Evolutionary conservation across 352 stramenopile species (phyloP).

Genomic region (Globisporangium okanoganense): DNA sequence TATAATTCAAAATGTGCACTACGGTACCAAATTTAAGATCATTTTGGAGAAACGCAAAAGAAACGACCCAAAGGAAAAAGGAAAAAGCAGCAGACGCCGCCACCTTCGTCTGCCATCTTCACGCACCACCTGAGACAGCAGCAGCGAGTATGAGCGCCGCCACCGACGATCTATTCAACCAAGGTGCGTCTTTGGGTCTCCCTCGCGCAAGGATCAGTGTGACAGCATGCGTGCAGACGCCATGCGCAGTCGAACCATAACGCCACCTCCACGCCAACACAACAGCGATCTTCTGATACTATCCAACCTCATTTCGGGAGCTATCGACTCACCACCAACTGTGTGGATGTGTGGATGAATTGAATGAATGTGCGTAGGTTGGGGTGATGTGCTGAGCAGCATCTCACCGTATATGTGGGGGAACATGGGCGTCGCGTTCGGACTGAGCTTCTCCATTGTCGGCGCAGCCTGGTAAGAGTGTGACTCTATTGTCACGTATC

Average conservation of each 20-base stretch:
- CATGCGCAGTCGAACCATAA: not conserved
- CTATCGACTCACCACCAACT: not conserved
- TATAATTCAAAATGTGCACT: not conserved
- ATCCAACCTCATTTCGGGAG: not conserved
- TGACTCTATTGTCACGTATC: not conserved
- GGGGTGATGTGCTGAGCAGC: constrained; percentile 95
- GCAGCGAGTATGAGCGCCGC: constrained; percentile 59
- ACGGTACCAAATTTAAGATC: constrained; percentile 16
- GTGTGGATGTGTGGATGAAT: not conserved
- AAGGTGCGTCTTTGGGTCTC: constrained; percentile 35
- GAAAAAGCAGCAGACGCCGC: not conserved
- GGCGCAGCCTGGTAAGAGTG: constrained; percentile 91
- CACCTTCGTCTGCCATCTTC: not conserved
- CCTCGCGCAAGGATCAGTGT: not conserved
- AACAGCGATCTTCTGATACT: constrained; percentile 1
- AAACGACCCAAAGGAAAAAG: constrained; percentile 16
- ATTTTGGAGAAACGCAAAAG: constrained; percentile 11
- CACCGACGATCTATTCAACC: constrained; percentile 83
- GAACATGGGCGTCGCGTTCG: constrained; percentile 97
- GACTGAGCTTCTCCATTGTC: constrained; percentile 95
- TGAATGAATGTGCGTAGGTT: constrained; percentile 37
- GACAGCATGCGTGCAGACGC: not conserved
- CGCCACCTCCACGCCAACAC: not conserved
- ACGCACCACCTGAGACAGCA: constrained; percentile 1
- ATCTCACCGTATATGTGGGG: constrained; percentile 98